Conservation (phyloP, 768 basidiomycete species). For the Daedaleopsis nitida region DNA sequence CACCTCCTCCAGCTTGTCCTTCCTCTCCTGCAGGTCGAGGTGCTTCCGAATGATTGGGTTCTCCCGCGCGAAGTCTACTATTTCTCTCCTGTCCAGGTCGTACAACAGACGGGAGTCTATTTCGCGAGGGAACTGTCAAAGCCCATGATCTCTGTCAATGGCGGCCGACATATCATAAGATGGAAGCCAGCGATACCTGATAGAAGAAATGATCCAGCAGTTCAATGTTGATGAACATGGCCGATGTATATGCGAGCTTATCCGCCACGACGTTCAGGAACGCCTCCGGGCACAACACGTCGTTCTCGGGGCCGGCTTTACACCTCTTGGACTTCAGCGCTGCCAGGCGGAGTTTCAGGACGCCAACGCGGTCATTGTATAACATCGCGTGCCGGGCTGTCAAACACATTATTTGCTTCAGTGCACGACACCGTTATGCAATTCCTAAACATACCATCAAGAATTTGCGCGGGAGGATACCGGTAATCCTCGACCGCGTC, state of each 20-base stretch:
- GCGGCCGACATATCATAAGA: background rate
- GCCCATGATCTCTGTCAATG: background rate
- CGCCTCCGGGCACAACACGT: constrained; percentile 92
- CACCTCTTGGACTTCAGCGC: constrained; percentile 91
- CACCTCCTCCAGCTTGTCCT: constrained; percentile 96
- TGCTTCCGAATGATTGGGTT: constrained; percentile 88
- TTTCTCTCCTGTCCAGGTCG: constrained; percentile 89
- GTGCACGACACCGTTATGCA: background rate
- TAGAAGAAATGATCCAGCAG: constrained; percentile 98
- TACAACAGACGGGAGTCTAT: constrained; percentile 94
- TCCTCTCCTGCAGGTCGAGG: constrained; percentile 92
- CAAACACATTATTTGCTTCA: constrained; percentile 3
- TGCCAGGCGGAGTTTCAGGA: constrained; percentile 83
- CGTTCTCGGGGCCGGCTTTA: constrained; percentile 81
- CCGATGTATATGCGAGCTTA: constrained; percentile 92
- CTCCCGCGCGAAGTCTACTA: constrained; percentile 90
- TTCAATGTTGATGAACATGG: constrained; percentile 99
- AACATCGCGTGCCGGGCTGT: constrained; percentile 91
- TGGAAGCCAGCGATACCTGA: constrained; percentile 56
- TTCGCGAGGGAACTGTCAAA: constrained; percentile 86
- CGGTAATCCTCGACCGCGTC: constrained; percentile 70
- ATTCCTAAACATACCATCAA: constrained; percentile 70
- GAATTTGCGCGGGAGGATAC: constrained; percentile 87
- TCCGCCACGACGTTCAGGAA: constrained; percentile 97
- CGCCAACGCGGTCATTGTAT: constrained; percentile 76